phyloP scores from a whole-genome alignment of 306 rosid species.

The Adenanthera pavonina region DNA sequence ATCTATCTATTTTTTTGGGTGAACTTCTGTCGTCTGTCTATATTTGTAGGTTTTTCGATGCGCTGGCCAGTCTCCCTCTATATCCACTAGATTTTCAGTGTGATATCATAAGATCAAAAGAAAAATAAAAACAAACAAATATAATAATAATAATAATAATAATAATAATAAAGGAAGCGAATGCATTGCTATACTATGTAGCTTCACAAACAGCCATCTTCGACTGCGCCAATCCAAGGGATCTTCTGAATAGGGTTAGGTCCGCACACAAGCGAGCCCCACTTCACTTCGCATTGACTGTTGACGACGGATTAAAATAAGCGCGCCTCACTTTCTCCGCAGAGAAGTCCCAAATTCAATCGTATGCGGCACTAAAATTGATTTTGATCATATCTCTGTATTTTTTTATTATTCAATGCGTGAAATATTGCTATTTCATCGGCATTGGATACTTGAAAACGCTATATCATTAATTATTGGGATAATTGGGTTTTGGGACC shows the following conservation, averaged over 20 bases:
- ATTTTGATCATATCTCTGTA: slow-evolving; percentile 4
- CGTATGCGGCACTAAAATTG: slow-evolving; percentile 36
- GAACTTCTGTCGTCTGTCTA: slow-evolving; percentile 9
- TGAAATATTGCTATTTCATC: neutral
- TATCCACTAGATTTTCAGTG: slow-evolving; percentile 6
- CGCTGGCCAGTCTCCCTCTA: neutral
- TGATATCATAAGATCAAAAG: neutral
- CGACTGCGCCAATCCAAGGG: neutral
- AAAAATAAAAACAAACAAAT: neutral
- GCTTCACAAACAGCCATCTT: neutral
- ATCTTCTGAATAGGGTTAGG: neutral
- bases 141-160: neutral
- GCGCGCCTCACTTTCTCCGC: neutral
- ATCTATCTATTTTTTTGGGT: too few species aligned
- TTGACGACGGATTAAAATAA: neutral
- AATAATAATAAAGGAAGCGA: neutral
- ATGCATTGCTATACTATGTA: neutral
- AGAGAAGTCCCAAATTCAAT: slow-evolving; percentile 25
- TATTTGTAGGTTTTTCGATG: neutral
- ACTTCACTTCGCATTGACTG: neutral
- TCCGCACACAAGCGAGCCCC: neutral
- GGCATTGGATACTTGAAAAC: slow-evolving; percentile 35
- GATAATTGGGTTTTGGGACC: too few species aligned
- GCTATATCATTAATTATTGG: neutral
- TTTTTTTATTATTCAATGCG: neutral